A percentile compares a stretch with the other conserved stretches of the same genome.
phyloP scores from a whole-genome alignment of 2,329 filamentous ascomycete genomes.

The Aspergillus hortae region DNA sequence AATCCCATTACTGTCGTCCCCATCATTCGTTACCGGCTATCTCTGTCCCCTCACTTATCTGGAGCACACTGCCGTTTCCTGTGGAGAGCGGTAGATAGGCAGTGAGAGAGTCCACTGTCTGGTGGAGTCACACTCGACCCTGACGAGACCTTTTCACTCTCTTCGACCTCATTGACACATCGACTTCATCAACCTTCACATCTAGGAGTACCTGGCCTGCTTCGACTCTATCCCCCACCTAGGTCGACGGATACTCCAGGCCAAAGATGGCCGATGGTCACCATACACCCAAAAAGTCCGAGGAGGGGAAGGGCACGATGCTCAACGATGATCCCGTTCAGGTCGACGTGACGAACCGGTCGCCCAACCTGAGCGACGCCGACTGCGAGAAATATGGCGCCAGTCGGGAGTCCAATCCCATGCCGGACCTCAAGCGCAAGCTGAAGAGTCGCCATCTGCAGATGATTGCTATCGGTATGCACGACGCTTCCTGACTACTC shows the following conservation, averaged over 20 bases:
- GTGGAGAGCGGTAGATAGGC: background rate
- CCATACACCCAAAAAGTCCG: constrained; percentile 15
- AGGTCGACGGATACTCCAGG: constrained; percentile 3
- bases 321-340: constrained; percentile 21
- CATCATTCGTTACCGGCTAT: constrained; percentile 12
- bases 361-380: constrained; percentile 22
- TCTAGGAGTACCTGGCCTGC: background rate
- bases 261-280: constrained; percentile 23
- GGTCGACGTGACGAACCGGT: constrained; percentile 14
- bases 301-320: constrained; percentile 22
- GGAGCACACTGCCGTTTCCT: background rate
- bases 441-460: constrained; percentile 86
- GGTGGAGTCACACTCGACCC: constrained; percentile 9
- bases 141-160: background rate
- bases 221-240: constrained; percentile 8
- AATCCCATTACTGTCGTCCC: constrained; percentile 7
- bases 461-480: constrained; percentile 94
- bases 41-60: background rate
- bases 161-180: too few relatives aligned
- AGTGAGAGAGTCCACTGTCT: background rate
- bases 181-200: background rate
- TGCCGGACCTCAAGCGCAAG: constrained; percentile 64
- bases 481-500: background rate
- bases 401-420: constrained; percentile 56
- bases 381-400: constrained; percentile 38